Percentiles rank a stretch among this genome's conserved stretches.
Conservation (phyloP, 1,284 basidiomycete species). For the Phlebopus sp. region DNA sequence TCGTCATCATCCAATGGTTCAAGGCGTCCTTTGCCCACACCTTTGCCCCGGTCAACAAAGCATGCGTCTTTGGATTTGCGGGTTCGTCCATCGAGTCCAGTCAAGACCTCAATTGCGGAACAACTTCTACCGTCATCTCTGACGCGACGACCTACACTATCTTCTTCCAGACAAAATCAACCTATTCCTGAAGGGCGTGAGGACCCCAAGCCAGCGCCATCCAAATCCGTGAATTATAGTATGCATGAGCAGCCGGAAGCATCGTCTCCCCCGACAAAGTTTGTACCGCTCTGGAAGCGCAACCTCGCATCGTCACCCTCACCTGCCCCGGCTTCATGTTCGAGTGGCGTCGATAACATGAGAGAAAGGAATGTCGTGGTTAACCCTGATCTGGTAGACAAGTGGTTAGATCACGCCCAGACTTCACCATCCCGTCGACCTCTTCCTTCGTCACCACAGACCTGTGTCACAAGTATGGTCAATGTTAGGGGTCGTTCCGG, state of each 20-base stretch:
- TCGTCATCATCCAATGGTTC: slow-evolving; percentile 6
- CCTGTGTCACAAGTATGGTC: background rate
- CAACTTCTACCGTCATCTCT: slow-evolving; percentile 26
- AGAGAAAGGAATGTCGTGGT: slow-evolving; percentile 28
- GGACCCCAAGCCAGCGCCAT: slow-evolving; percentile 1
- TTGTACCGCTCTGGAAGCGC: slow-evolving; percentile 19
- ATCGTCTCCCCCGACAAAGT: slow-evolving; percentile 4
- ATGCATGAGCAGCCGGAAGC: slow-evolving; percentile 1
- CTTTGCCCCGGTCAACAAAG: slow-evolving; percentile 15
- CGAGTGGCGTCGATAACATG: slow-evolving; percentile 11
- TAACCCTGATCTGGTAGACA: slow-evolving; percentile 1
- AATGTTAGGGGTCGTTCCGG: slow-evolving; percentile 2
- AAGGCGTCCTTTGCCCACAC: slow-evolving; percentile 28
- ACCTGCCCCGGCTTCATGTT: background rate
- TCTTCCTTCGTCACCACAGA: slow-evolving; percentile 26
- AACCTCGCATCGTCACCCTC: slow-evolving; percentile 7
- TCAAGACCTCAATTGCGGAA: slow-evolving; percentile 19
- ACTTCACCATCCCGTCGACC: slow-evolving; percentile 27
- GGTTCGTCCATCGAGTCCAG: slow-evolving; percentile 16
- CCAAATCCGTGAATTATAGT: slow-evolving; percentile 4
- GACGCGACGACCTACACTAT: slow-evolving; percentile 20
- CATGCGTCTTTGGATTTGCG: slow-evolving; percentile 26
- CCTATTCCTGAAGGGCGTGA: slow-evolving; percentile 11
- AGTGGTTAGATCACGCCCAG: background rate
- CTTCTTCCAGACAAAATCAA: slow-evolving; percentile 3